Evolutionary conservation across 371 early-diverging fungal genomes (phyloP), one percentile per base, ranked within the genome.

Genomic region (Mycotypha africana): DNA sequence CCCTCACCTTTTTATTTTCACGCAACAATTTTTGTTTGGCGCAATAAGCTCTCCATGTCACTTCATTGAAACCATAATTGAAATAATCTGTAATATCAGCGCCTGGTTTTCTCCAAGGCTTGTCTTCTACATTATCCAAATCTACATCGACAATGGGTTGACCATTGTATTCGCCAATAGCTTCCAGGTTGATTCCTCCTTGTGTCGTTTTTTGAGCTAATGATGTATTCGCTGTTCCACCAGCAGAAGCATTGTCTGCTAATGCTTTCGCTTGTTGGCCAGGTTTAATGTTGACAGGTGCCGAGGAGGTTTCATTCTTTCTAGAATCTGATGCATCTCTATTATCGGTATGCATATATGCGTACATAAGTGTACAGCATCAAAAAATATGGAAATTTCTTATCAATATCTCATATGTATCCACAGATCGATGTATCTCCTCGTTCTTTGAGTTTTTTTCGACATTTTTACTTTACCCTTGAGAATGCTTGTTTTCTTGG

Each of bases 71-170:
- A 6, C 98, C 98, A 70, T 93, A 99, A 62, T 99, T 99, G 72
- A 99, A 99, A 68, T 96, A 99, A 64, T 99, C 99, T 3, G 96
- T 95, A 23, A 97, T 82, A 70, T 99, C 98, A 9, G 95, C 91
- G 42, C 81, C 96, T n/a, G 97, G 97, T 51, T 92, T 93, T 38
- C 91, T 69, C 97, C 99, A 98, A 15, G 97, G 97, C 51, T 97
- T 96, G 49, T 98, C 97, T 47, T 93, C 92, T 7, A 56, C 56
- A 5, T 79, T 69, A 49, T 96, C 95, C 24, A 93, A 62, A 55
- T 97, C 95, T 15, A 93, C 83, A 36, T 95, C 93, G 45, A 79
- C 91, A 8, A 93, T 75, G 12, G 81, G 81, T 36, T 83, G 77
- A 0, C 89, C 91, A 43, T 93, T 86, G 42, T 82, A 80, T 42